Evolutionary conservation across 225 moss, liverwort and hornwort genomes (phyloP).

Genomic region (Straminergon stramineum): DNA sequence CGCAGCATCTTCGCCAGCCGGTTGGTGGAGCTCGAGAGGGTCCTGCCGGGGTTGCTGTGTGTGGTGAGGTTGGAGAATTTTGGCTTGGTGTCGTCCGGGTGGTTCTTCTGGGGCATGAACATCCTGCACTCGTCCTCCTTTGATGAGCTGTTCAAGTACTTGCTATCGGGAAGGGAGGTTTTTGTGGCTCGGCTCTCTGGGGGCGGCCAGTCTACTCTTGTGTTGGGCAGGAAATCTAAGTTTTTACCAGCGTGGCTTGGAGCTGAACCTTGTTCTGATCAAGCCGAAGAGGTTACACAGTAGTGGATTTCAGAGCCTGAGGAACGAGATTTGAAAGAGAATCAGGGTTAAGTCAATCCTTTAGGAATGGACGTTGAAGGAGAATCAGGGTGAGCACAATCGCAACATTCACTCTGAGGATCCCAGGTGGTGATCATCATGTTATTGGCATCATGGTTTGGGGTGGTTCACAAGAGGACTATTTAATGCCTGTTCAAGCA

Average conservation of each 20-base stretch:
- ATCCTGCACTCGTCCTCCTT: constrained; percentile 36
- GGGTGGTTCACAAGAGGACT: not conserved
- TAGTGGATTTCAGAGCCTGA: not conserved
- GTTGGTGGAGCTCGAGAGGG: constrained; percentile 28
- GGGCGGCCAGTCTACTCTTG: constrained; percentile 31
- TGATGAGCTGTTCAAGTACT: constrained; percentile 45
- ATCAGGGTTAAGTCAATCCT: not conserved
- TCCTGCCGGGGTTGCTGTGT: constrained; percentile 27
- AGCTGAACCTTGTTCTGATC: not conserved
- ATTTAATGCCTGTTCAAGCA: not conserved
- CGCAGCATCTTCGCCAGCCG: constrained; percentile 30
- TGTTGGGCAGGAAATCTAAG: constrained; percentile 4
- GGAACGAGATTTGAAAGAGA: not conserved
- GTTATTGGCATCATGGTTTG: not conserved
- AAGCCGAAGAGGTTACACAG: not conserved
- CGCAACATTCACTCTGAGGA: not conserved
- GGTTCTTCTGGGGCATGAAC: constrained; percentile 42
- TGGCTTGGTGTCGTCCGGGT: constrained; percentile 36
- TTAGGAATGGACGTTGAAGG: not conserved
- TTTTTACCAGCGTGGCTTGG: not conserved
- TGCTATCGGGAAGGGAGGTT: constrained; percentile 32
- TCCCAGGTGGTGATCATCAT: not conserved
- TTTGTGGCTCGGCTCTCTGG: constrained; percentile 14
- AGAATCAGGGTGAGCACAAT: not conserved
- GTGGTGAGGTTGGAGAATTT: constrained; percentile 37